These are phyloP conservation scores for Rhizopus microsporus DNA, from an alignment of 371 early-diverging fungal genomes.

Conservation along the genomic window DNA sequence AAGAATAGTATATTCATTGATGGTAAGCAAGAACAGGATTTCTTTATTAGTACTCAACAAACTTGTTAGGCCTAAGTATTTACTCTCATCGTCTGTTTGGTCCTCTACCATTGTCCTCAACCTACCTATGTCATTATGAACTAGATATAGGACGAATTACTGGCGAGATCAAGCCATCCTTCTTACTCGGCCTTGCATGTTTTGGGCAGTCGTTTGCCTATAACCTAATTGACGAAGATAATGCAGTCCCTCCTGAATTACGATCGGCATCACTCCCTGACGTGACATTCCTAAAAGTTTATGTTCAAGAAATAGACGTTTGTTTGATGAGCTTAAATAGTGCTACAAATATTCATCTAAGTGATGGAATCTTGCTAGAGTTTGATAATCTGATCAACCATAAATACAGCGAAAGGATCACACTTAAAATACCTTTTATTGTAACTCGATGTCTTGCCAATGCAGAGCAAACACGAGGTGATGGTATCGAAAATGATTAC, in stretches of 20 bases:
- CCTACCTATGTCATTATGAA: slow-evolving; percentile 77
- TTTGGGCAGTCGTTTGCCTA: slow-evolving; percentile 69
- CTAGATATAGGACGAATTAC: slow-evolving; percentile 66
- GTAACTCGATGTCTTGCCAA: slow-evolving; percentile 58
- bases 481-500: slow-evolving; percentile 21
- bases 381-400: slow-evolving; percentile 71
- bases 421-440: slow-evolving; percentile 64
- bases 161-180: slow-evolving; percentile 73
- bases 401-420: slow-evolving; percentile 59
- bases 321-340: slow-evolving; percentile 65
- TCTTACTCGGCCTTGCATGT: slow-evolving; percentile 56
- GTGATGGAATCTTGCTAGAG: slow-evolving; percentile 61
- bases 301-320: slow-evolving; percentile 61
- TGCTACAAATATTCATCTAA: slow-evolving; percentile 55
- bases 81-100: slow-evolving; percentile 78
- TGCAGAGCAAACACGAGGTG: slow-evolving; percentile 29
- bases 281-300: slow-evolving; percentile 65
- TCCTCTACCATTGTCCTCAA: slow-evolving; percentile 67
- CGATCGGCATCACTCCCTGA: slow-evolving; percentile 56
- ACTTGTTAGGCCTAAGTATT: slow-evolving; percentile 52
- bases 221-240: slow-evolving; percentile 74
- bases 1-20: slow-evolving; percentile 63
- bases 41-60: background rate
- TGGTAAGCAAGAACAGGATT: slow-evolving; percentile 35
- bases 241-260: slow-evolving; percentile 61